phyloP scores from a whole-genome alignment of 164 flowering plant genomes.

The Sextonia rubra region DNA sequence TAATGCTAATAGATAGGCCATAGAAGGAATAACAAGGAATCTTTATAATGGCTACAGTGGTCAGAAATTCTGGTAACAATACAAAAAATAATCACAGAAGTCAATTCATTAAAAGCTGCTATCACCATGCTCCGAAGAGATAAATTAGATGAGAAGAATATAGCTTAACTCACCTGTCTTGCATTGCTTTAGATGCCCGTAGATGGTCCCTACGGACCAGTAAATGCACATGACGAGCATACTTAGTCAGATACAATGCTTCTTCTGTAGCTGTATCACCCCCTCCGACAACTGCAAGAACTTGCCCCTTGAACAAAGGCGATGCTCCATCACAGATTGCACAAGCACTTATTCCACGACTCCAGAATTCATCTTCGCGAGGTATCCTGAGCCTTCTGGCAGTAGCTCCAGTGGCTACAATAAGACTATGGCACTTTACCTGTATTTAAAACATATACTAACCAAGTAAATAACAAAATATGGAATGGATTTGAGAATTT shows the following conservation, averaged over 20 bases:
- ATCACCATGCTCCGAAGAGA: neutral
- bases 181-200: constrained; percentile 96
- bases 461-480: neutral
- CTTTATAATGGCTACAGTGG: neutral
- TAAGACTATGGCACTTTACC: constrained; percentile 85
- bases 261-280: constrained; percentile 99
- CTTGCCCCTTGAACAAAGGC: constrained; percentile 87
- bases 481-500: neutral
- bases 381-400: constrained; percentile 81
- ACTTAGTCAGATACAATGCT: constrained; percentile 89
- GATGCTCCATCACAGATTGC: constrained; percentile 99
- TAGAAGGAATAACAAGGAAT: neutral
- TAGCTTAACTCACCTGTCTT: constrained; percentile 66
- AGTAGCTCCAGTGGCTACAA: constrained; percentile 89
- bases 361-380: constrained; percentile 96
- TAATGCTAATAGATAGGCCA: neutral
- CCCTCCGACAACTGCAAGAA: constrained; percentile 97
- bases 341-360: constrained; percentile 97
- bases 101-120: neutral
- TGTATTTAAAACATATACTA: constrained; percentile 22
- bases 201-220: constrained; percentile 83
- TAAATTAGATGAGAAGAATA: neutral
- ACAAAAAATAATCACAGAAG: too few species aligned
- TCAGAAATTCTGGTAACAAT: neutral
- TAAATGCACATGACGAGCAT: constrained; percentile 93